phyloP scores from a whole-genome alignment of 768 basidiomycete species.

The Auriscalpium vulgare region DNA sequence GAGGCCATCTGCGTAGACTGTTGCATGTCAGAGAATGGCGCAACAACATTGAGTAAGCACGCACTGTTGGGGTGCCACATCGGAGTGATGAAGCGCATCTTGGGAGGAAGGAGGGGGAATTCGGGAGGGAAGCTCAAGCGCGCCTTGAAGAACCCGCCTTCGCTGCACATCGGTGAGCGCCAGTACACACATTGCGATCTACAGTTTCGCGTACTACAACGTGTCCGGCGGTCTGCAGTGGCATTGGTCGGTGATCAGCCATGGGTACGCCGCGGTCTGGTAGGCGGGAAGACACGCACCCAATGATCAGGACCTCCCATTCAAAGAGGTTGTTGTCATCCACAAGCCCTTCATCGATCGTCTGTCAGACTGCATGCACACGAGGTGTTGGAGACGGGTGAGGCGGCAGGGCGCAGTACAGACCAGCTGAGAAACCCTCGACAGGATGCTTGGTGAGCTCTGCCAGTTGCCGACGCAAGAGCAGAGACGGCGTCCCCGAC shows the following conservation, averaged over 20 bases:
- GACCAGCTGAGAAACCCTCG: slow-evolving; percentile 94
- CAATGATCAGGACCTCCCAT: slow-evolving; percentile 95
- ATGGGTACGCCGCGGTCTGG: neutral
- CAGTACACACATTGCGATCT: neutral
- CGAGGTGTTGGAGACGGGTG: slow-evolving; percentile 12
- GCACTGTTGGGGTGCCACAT: slow-evolving; percentile 98
- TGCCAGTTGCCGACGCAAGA: slow-evolving; percentile 69
- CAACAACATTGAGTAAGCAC: neutral
- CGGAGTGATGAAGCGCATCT: slow-evolving; percentile 91
- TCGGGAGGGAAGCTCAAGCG: slow-evolving; percentile 83
- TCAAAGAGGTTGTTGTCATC: slow-evolving; percentile 93
- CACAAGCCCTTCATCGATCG: slow-evolving; percentile 60
- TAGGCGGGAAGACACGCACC: slow-evolving; percentile 39
- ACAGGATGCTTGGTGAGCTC: slow-evolving; percentile 92
- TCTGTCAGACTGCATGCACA: slow-evolving; percentile 21
- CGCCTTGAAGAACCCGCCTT: slow-evolving; percentile 95
- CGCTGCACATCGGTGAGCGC: slow-evolving; percentile 40
- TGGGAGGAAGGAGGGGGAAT: slow-evolving; percentile 86
- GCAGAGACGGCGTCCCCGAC: slow-evolving; percentile 30
- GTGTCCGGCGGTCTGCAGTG: slow-evolving; percentile 77
- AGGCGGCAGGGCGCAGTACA: slow-evolving; percentile 21
- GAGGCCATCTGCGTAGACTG: slow-evolving; percentile 87
- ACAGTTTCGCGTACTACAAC: slow-evolving; percentile 55
- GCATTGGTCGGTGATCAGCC: slow-evolving; percentile 9
- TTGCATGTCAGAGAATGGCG: slow-evolving; percentile 4